Conservation (phyloP, 139 green algal genomes). For the Volvox africanus region DNA sequence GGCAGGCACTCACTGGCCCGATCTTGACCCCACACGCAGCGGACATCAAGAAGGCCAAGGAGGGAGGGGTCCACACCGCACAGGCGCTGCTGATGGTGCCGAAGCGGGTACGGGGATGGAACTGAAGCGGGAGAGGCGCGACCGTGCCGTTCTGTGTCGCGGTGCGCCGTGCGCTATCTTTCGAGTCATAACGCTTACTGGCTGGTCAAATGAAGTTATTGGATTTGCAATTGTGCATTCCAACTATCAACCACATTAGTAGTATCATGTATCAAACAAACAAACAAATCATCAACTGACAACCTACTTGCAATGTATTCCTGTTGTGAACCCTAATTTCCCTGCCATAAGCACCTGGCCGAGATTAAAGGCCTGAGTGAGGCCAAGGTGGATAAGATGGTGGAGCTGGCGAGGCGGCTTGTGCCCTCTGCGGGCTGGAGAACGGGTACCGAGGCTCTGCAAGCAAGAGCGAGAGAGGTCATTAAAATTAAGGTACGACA, state of each 20-base stretch:
- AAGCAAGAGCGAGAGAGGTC: conserved; percentile 54
- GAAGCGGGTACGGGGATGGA: conserved; percentile 72
- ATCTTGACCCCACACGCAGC: conserved; percentile 43
- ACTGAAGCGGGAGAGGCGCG: no score
- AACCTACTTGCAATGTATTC: no score
- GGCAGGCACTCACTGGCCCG: no score
- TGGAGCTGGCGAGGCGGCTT: conserved; percentile 80
- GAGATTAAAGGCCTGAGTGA: conserved; percentile 95
- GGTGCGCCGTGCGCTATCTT: no score
- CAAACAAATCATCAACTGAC: no score
- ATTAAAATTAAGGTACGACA: conserved; percentile 71
- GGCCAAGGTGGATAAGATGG: conserved; percentile 95
- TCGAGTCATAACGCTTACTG: no score
- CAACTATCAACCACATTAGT: no score
- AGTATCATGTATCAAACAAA: no score
- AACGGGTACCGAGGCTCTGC: conserved; percentile 33
- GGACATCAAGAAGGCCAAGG: conserved; percentile 94
- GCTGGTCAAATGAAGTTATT: no score
- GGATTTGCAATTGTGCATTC: no score
- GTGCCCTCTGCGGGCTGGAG: conserved; percentile 36
- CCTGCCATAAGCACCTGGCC: conserved; percentile 83
- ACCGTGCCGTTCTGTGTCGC: no score
- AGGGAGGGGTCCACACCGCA: conserved; percentile 85
- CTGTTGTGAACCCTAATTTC: no score
- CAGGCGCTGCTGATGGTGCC: conserved; percentile 87